Conservation (phyloP, 1,284 basidiomycete genomes). For the Boletus smithii region DNA sequence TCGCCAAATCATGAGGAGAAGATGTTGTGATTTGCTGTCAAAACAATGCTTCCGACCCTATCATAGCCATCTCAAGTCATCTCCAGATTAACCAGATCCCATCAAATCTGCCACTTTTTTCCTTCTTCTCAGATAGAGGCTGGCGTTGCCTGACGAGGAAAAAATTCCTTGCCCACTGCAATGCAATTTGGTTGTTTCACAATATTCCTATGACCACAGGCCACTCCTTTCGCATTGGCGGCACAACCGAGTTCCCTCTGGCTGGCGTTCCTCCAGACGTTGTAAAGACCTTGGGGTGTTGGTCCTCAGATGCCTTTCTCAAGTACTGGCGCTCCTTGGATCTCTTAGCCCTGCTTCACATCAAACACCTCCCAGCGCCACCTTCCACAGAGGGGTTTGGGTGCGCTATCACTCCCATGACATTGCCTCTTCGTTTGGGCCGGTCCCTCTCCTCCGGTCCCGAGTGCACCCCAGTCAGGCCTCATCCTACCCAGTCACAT, state of each 20-base stretch:
- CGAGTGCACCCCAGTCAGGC: background rate
- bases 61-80: background rate
- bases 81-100: background rate
- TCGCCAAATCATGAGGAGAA: background rate
- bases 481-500: too few relatives aligned
- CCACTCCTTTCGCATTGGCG: background rate
- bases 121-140: background rate
- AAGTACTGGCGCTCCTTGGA: background rate
- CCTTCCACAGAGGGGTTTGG: background rate
- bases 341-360: background rate
- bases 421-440: background rate
- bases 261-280: background rate
- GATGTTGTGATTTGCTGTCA: slow-evolving; percentile 1
- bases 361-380: background rate
- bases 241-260: background rate
- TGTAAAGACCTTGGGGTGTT: background rate
- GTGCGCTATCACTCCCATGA: background rate
- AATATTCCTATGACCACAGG: slow-evolving; percentile 17
- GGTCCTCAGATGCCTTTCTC: background rate
- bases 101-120: background rate
- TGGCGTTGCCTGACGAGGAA: background rate
- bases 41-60: background rate
- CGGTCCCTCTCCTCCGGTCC: background rate
- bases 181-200: background rate
- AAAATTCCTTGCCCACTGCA: slow-evolving; percentile 1